phyloP scores from a whole-genome alignment of 73 alveolate genomes.

The Effrenium voratum region DNA sequence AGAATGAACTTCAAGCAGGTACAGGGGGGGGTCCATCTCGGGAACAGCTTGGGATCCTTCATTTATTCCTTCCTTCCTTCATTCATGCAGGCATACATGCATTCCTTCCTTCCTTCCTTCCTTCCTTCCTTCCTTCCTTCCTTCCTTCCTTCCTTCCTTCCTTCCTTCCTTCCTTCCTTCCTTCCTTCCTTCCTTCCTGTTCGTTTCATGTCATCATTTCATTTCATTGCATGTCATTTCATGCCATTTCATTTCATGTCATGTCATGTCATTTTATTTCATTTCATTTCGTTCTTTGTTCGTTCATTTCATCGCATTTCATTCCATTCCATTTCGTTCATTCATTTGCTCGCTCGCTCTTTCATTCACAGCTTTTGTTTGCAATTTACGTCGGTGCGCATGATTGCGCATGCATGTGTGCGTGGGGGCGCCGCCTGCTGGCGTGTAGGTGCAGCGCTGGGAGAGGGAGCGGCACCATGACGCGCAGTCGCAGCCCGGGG shows the following conservation, averaged over 20 bases:
- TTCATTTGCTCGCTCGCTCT: too few relatives aligned
- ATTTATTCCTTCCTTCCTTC: background rate
- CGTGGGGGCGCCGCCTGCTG: too few relatives aligned
- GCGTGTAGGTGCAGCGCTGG: conserved; percentile 78
- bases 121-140: conserved; percentile 77
- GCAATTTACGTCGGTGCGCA: too few relatives aligned
- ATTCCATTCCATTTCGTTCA: too few relatives aligned
- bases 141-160: conserved; percentile 71
- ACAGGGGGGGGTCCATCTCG: background rate
- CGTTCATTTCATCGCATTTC: too few relatives aligned
- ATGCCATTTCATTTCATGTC: too few relatives aligned
- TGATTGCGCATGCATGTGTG: too few relatives aligned
- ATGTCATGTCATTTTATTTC: too few relatives aligned
- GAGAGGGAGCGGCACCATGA: conserved; percentile 65
- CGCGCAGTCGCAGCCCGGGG: background rate
- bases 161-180: conserved; percentile 74
- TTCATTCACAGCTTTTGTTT: too few relatives aligned
- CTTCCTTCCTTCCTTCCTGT: conserved; percentile 69
- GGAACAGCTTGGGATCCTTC: background rate
- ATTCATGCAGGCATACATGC: background rate
- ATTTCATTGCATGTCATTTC: too few relatives aligned
- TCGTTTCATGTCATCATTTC: conserved; percentile 42
- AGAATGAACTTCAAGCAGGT: background rate
- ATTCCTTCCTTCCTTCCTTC: conserved; percentile 59
- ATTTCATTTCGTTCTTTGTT: too few relatives aligned